Conservation (phyloP, 768 basidiomycete species). For the Chalciporus chontae region DNA sequence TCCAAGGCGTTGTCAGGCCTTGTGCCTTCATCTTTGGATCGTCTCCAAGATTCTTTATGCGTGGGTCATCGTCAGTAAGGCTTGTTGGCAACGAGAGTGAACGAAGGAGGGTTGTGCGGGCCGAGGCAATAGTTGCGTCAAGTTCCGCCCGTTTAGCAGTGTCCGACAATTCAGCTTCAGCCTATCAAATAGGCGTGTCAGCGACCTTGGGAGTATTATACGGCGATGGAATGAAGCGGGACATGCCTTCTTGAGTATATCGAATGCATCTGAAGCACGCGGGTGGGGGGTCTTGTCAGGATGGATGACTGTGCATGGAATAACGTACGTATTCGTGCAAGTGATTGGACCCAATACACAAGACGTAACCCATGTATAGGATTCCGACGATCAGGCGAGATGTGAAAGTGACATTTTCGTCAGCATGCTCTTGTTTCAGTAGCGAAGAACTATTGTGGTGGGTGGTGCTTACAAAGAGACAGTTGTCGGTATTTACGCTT, state of each 20-base stretch:
- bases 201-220: not conserved
- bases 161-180: constrained; percentile 80
- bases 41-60: constrained; percentile 44
- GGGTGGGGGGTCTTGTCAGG: constrained; percentile 94
- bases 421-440: constrained; percentile 18
- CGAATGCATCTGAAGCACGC: constrained; percentile 89
- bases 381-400: not conserved
- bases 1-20: constrained; percentile 54
- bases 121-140: constrained; percentile 74
- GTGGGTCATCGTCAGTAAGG: constrained; percentile 56
- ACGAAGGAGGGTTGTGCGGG: constrained; percentile 67
- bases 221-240: not conserved
- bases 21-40: constrained; percentile 31
- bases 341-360: not conserved
- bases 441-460: not conserved
- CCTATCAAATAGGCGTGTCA: constrained; percentile 40
- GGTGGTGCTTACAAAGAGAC: constrained; percentile 66
- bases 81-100: constrained; percentile 56
- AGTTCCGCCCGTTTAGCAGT: constrained; percentile 76
- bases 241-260: constrained; percentile 84
- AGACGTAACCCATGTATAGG: not conserved
- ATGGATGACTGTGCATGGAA: constrained; percentile 76
- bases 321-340: constrained; percentile 37
- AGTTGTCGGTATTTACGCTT: constrained; percentile 87
- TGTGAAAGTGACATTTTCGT: constrained; percentile 11